Evolutionary conservation across 768 basidiomycete genomes (phyloP), one percentile per base, ranked within the genome.

Genomic region (Auriscalpium orientale): DNA sequence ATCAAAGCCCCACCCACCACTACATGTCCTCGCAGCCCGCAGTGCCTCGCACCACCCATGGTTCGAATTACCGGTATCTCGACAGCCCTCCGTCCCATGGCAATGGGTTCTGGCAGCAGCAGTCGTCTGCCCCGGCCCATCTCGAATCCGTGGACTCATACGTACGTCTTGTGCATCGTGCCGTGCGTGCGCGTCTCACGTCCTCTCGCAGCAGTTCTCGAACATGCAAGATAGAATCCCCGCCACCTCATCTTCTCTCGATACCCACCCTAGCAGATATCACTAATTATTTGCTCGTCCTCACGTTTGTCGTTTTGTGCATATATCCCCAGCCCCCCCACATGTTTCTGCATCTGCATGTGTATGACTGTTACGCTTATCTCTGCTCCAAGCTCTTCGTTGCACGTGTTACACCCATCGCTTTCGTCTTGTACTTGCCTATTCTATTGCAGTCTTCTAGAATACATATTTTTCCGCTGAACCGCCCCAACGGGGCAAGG

Each of bases 71-170:
- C 59, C 73, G 59, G 64, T 65, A 64, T 68, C 65, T 67, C 70
- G 36, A 69, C 71, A 56, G 73, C 46, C 54, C 62, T 47, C 58
- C 54, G 78, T 82, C 57, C 64, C 70, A 45, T 76, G 78, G 51
- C 65, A 74, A 55, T 64, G 76, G 57, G 72, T 51, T 60, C 34
- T 45, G 73, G 49, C 28, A 28, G 28, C 81, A 83, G 52, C 86
- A 84, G 84, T 72, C 73, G 50, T 72, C 78, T n/a, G 65, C 77
- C 40, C 68, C 69, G 54, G 67, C 74, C 28, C 73, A 79, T 18
- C 61, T 78, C 51, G 79, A 84, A 61, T 73, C 79, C 13, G 74
- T 84, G 66, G 83, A 88, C 47, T 68, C 84, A 55, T 89, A 81
- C 68, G 88, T 90, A 69, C 73, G 85, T 72, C 5, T 48, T 2